phyloP scores from a whole-genome alignment of 2,329 filamentous ascomycete genomes.

The Chaetomium olivaceum region DNA sequence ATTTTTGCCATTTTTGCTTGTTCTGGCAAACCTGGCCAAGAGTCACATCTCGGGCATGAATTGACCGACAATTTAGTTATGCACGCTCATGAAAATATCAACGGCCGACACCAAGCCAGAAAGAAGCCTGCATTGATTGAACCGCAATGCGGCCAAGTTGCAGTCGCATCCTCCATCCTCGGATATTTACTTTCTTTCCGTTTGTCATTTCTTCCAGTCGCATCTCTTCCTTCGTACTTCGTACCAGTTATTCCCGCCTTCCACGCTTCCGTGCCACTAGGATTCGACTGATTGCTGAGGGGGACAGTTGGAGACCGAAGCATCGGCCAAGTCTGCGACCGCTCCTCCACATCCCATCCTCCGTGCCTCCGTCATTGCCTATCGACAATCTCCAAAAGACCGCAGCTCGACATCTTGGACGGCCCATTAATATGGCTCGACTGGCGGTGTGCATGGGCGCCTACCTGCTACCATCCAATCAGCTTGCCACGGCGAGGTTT shows the following conservation, averaged over 20 bases:
- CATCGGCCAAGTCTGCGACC: conserved; percentile 16
- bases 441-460: conserved; percentile 26
- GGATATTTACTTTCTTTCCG: not conserved
- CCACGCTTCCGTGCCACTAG: not conserved
- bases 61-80: not conserved
- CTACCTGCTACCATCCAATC: conserved; percentile 26
- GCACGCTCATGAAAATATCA: not conserved
- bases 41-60: not conserved
- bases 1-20: not conserved
- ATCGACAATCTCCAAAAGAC: conserved; percentile 13
- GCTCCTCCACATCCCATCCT: conserved; percentile 6
- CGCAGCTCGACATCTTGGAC: conserved; percentile 21
- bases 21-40: not conserved
- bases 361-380: conserved; percentile 18
- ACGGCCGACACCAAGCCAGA: not conserved
- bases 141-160: not conserved
- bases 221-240: not conserved
- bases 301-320: not conserved
- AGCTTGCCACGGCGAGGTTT: conserved; percentile 17
- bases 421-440: conserved; percentile 22
- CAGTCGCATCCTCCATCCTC: not conserved
- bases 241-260: not conserved
- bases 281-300: not conserved
- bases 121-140: not conserved
- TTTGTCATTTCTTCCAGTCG: not conserved